A percentile compares a stretch with the other conserved stretches of the same genome.
These are phyloP conservation scores for Pyricularia pennisetigena DNA, from an alignment of 2,329 filamentous ascomycete genomes.

Conservation along the genomic window DNA sequence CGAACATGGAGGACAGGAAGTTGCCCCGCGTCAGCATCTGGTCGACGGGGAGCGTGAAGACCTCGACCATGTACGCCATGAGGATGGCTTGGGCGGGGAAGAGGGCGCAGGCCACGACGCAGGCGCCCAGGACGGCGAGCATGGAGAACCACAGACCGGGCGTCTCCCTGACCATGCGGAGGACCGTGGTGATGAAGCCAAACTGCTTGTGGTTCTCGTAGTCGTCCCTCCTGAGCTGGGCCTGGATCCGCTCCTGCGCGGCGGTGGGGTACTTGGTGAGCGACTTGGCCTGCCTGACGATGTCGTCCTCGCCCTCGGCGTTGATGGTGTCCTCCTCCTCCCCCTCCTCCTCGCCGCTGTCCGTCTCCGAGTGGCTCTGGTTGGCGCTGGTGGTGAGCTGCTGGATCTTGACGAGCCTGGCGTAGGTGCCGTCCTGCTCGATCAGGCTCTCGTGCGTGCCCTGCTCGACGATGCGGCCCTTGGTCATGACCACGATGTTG, in stretches of 20 bases:
- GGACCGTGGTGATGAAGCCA: conserved; percentile 9
- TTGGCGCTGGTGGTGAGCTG: conserved; percentile 8
- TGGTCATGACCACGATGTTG: conserved; percentile 28
- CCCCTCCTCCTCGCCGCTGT: neutral
- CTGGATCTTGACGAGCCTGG: conserved; percentile 12
- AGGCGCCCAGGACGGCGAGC: conserved; percentile 4
- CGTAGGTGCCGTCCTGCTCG: conserved; percentile 14
- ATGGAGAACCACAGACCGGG: conserved; percentile 11
- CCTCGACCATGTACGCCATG: conserved; percentile 28
- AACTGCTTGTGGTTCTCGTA: conserved; percentile 11
- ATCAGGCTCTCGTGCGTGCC: conserved; percentile 19
- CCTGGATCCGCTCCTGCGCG: conserved; percentile 7
- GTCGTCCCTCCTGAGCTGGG: conserved; percentile 11
- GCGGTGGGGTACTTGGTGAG: conserved; percentile 12
- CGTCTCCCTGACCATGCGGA: conserved; percentile 8
- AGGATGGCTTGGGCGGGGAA: conserved; percentile 34
- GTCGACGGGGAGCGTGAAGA: conserved; percentile 21
- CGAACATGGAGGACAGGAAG: conserved; percentile 46
- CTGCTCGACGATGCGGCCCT: conserved; percentile 19
- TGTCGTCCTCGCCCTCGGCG: conserved; percentile 1
- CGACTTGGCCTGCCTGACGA: conserved; percentile 10
- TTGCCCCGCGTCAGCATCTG: conserved; percentile 29
- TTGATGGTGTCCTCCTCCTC: neutral
- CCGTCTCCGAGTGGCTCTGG: conserved; percentile 30
- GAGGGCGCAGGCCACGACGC: conserved; percentile 21